Conservation (phyloP, 495 filamentous ascomycete genomes). For the Peziza echinospora region DNA sequence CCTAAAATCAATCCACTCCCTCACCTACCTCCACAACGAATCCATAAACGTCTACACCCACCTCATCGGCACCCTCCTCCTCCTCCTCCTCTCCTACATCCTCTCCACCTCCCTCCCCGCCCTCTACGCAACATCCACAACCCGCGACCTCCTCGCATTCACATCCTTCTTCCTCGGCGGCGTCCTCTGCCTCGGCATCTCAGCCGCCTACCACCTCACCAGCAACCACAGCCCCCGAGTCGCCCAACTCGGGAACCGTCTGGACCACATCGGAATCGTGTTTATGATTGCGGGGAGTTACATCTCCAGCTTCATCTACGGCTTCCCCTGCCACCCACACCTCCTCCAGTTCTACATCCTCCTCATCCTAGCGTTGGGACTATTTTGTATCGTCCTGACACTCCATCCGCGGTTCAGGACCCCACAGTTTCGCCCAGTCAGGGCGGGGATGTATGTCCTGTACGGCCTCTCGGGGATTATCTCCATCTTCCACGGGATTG, state of each 20-base stretch:
- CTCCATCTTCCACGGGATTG: conserved; percentile 44
- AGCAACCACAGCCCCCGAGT: conserved; percentile 42
- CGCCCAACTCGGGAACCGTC: conserved; percentile 38
- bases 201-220: conserved; percentile 55
- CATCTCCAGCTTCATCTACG: conserved; percentile 71
- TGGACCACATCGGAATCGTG: conserved; percentile 87
- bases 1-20: conserved; percentile 36
- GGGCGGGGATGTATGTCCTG: conserved; percentile 75
- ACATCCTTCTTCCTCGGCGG: conserved; percentile 61
- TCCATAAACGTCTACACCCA: conserved; percentile 90
- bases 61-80: conserved; percentile 39
- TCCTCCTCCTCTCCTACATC: conserved; percentile 22
- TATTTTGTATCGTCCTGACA: conserved; percentile 52
- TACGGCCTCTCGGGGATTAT: conserved; percentile 71
- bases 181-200: conserved; percentile 60
- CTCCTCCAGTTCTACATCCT: conserved; percentile 24
- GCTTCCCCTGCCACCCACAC: conserved; percentile 43
- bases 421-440: conserved; percentile 59
- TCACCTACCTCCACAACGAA: conserved; percentile 75
- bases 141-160: conserved; percentile 48
- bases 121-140: conserved; percentile 42
- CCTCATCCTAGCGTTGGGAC: conserved; percentile 47
- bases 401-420: conserved; percentile 62
- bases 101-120: conserved; percentile 34
- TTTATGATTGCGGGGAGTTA: conserved; percentile 73